Evolutionary conservation across 208 protist species (phyloP).

Genomic region (Trypanosoma platydactyli): DNA sequence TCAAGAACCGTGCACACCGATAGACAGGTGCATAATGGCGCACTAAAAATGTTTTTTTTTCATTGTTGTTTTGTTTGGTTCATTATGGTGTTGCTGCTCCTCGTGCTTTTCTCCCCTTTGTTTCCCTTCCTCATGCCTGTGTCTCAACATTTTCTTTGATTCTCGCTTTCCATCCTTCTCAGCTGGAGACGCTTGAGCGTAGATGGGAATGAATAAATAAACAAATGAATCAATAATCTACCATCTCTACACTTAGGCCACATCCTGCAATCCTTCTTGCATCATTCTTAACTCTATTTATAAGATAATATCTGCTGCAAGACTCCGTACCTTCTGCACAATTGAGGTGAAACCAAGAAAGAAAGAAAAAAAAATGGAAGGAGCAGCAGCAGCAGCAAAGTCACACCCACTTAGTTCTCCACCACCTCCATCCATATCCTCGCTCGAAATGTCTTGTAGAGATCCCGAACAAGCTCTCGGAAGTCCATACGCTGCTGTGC

Average conservation of each 20-base stretch:
- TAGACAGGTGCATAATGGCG: no score
- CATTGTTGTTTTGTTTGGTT: not conserved
- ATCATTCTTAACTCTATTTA: not conserved
- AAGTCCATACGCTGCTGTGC: conserved; percentile 89
- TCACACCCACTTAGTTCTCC: conserved; percentile 33
- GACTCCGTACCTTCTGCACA: no score
- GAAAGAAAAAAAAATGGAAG: conserved; percentile 1
- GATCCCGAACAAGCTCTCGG: conserved; percentile 81
- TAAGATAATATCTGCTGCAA: not conserved
- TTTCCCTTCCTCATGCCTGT: not conserved
- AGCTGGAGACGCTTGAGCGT: no score
- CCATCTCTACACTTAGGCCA: no score
- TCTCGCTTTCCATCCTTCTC: not conserved
- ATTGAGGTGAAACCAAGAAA: not conserved
- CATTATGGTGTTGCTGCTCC: not conserved
- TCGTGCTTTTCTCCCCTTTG: not conserved
- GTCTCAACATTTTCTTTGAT: not conserved
- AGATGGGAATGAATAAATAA: no score
- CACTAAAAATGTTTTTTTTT: no score
- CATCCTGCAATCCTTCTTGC: no score
- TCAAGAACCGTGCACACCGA: no score
- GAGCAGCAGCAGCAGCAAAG: not conserved
- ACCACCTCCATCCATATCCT: conserved; percentile 92
- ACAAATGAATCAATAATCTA: no score
- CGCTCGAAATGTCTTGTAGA: conserved; percentile 88